Evolutionary conservation across 2,329 filamentous ascomycete species (phyloP).

Genomic region (Fusarium sp.): DNA sequence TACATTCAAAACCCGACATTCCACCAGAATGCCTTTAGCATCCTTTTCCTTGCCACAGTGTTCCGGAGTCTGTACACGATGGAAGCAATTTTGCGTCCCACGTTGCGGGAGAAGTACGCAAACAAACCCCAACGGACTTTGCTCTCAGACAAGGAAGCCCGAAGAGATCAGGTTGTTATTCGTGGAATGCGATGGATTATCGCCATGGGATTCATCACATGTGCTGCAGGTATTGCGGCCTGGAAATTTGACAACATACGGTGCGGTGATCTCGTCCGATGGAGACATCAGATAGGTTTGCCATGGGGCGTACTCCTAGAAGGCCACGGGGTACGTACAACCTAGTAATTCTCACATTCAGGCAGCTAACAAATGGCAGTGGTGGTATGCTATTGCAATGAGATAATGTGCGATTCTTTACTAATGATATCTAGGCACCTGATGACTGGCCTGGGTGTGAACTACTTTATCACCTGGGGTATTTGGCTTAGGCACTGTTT

Average conservation of each 20-base stretch:
- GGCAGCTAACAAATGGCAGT: background rate
- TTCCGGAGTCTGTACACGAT: background rate
- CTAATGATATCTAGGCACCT: background rate
- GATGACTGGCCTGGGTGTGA: background rate
- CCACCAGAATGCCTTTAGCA: background rate
- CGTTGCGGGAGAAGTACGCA: fast-evolving
- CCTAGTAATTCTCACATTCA: fast-evolving
- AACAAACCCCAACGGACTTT: fast-evolving
- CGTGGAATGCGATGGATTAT: background rate
- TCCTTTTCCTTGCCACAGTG: background rate
- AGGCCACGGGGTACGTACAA: background rate
- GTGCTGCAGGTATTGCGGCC: background rate
- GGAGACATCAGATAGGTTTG: background rate
- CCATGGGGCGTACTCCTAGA: background rate
- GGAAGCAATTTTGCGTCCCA: background rate
- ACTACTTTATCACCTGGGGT: background rate
- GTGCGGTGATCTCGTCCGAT: fast-evolving
- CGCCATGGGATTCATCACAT: background rate
- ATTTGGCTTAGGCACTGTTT: background rate
- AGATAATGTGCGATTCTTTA: fast-evolving
- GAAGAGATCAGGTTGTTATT: fast-evolving
- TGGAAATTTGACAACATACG: background rate
- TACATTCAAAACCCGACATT: background rate
- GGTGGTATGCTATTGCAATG: background rate
- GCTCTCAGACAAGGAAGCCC: fast-evolving